Evolutionary conservation across 2,329 filamentous ascomycete genomes (phyloP).

Genomic region (Venturia effusa): DNA sequence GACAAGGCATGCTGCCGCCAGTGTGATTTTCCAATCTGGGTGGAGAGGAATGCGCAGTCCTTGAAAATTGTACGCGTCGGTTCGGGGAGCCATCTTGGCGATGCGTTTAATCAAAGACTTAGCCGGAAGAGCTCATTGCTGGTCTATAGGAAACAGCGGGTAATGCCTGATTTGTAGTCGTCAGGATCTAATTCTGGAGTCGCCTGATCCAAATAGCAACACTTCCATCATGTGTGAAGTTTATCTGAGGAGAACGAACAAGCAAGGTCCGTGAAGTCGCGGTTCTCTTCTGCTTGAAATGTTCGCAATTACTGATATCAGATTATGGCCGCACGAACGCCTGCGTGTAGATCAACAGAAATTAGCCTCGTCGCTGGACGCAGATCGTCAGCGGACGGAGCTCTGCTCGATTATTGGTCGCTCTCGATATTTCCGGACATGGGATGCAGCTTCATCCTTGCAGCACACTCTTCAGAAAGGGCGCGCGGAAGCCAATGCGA

Average conservation of each 20-base stretch:
- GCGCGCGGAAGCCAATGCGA: no score
- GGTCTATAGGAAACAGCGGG: background rate
- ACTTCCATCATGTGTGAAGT: background rate
- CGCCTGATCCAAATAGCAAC: background rate
- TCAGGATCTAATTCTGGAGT: background rate
- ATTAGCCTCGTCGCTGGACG: background rate
- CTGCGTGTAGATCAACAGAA: no score
- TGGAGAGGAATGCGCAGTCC: background rate
- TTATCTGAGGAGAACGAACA: background rate
- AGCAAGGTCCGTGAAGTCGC: background rate
- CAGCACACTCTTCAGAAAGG: background rate
- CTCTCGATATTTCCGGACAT: background rate
- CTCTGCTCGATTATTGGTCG: background rate
- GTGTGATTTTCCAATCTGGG: background rate
- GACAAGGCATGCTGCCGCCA: background rate
- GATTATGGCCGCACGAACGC: no score
- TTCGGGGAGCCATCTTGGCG: background rate
- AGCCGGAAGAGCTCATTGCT: background rate
- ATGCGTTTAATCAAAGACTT: background rate
- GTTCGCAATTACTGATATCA: background rate
- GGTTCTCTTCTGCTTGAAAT: background rate
- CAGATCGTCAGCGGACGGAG: background rate
- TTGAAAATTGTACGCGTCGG: background rate
- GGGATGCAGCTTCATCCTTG: background rate
- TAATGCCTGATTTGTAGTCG: background rate